These are phyloP conservation scores for Lactarius trivialis DNA, from an alignment of 768 basidiomycete species.

Conservation along the genomic window DNA sequence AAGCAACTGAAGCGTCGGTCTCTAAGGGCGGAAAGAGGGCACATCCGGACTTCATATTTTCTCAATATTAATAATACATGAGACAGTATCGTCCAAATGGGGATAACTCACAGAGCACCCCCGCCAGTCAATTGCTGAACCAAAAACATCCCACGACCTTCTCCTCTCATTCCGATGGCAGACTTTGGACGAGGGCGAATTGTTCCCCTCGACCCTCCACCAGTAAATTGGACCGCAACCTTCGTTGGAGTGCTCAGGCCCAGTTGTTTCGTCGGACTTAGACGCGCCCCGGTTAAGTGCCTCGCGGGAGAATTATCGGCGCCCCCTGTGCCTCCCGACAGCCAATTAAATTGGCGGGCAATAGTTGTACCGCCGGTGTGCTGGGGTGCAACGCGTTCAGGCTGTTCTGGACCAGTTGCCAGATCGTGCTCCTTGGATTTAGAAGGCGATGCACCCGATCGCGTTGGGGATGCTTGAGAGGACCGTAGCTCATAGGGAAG, in stretches of 20 bases:
- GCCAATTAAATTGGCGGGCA: conserved; percentile 67
- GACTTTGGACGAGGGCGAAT: conserved; percentile 63
- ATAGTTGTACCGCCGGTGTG: conserved; percentile 65
- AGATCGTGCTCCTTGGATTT: conserved; percentile 35
- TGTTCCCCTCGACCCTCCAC: conserved; percentile 28
- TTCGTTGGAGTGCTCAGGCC: conserved; percentile 64
- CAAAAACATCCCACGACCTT: conserved; percentile 68
- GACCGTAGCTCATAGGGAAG: conserved; percentile 45
- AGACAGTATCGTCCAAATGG: background rate
- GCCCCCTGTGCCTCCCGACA: conserved; percentile 31
- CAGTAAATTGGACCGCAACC: conserved; percentile 40
- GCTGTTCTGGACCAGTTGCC: conserved; percentile 30
- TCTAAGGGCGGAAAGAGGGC: background rate
- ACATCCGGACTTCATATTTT: background rate
- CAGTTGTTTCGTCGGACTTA: conserved; percentile 63
- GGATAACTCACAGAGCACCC: conserved; percentile 1
- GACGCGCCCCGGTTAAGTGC: conserved; percentile 62
- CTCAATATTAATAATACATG: conserved; percentile 8
- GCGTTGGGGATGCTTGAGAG: conserved; percentile 48
- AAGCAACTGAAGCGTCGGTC: background rate
- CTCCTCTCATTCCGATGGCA: conserved; percentile 69
- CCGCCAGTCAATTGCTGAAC: conserved; percentile 74
- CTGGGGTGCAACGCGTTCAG: conserved; percentile 43
- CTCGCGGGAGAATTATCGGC: conserved; percentile 34
- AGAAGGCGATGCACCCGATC: conserved; percentile 39